Evolutionary conservation across 345 rosid genomes (phyloP), one percentile per base, ranked within the genome.

Genomic region (Ceriops decandra): DNA sequence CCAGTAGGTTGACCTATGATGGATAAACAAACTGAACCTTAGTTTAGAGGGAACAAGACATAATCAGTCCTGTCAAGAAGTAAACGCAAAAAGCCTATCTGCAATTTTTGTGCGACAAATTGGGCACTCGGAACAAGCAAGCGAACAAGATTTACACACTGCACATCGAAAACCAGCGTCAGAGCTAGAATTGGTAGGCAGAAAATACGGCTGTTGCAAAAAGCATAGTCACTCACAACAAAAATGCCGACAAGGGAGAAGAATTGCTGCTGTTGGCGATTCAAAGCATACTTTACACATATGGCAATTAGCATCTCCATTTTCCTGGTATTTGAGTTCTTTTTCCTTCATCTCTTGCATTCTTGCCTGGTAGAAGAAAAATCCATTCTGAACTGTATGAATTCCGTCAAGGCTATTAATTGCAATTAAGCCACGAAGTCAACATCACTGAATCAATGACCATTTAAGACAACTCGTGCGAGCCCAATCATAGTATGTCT

Each of bases 341-440:
- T 87, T 95, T 81, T 95, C 98, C 79, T 90, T 95, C 95, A 92
- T 92, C 74, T 95, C 98, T 84, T 88, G 97, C 96, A 95, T 95
- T 28, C 96, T 72, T 3, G 97, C 98, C 99, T 95, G 85, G 31
- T 74, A 67, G 46, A 59, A 60, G 47, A 65, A 52, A 61, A 63
- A 56, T 54, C 5, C 19, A 42, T 42, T 42, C 17, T 42, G 49
- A 42, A 13, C 5, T 13, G 49, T 33, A 33, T 33, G 36, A 33
- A 33, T 33, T 33, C 36, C 36, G 1, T 7, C 36, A 33, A 33
- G 36, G 36, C 36, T 33, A 7, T 33, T 33, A 33, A 33, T 33
- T 33, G 36, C 10, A 33, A 33, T 33, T 33, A 33, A 33, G 36
- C 1, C 36, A 33, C 36, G 9, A 33, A 8, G 9, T 33, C 36